Base-by-base conservation (phyloP, 768 basidiomycete genomes). In the Clathrus columnatus region DNA sequence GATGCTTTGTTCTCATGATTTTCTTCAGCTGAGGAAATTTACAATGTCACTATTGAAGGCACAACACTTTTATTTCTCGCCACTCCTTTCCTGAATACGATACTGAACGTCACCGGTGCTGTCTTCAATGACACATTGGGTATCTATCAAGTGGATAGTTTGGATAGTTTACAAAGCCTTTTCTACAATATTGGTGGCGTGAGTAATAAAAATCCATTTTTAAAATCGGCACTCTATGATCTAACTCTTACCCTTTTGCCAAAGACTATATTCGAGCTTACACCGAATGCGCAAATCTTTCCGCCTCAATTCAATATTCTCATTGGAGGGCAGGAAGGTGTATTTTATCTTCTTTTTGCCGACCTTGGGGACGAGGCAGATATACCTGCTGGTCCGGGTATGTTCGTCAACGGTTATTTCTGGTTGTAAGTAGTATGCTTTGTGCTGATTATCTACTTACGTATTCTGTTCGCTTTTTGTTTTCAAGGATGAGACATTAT, bases 61-160 rank as follows among this genome's bases (percentile, higher is more conserved):
- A 72, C 71, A 10, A 69, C 69, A 6, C 64, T 73, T 46, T 57
- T 65, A 27, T 60, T 68, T 46, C 58, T 60, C 16, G 50, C 57
- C 10, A 41, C 50, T 59, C 67, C 67, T 59, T 78, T 73, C 32
- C 77, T 73, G 66, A 62, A 60, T 17, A 61, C 61, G 24, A 82
- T 83, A 67, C 54, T 63, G 57, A 46, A 58, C 11, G 72, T 70
- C 7, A 65, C 63, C 6, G 67, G 67, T 41, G 67, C 62, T 7
- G 61, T 60, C 7, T 2, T 59, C 7, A 66, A 68, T 56, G 18
- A 57, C 20, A 47, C 51, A 23, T 41, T 32, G 21, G 51, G 51
- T 18, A 17, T 52, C 21, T 28, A 41, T 6, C n/a, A 11, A 3
- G 36, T 52, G 21, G 42, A 41, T 28, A 23, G 27, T 7, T 10